Conservation (phyloP, 495 filamentous ascomycete species). For the Sordaria brevicollis region DNA sequence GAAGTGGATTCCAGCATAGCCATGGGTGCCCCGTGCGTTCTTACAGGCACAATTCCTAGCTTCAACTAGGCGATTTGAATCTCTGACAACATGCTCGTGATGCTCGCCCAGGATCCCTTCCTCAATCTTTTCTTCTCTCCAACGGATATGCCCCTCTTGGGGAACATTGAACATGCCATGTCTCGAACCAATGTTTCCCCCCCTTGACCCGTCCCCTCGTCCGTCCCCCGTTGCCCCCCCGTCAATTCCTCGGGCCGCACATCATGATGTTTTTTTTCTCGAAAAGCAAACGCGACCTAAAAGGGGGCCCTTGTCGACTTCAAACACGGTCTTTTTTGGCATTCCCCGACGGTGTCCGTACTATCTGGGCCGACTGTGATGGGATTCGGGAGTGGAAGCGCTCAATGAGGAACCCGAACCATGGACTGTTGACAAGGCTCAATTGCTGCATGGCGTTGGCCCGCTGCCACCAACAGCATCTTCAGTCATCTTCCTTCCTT, state of each 20-base stretch:
- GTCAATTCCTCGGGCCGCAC: neutral
- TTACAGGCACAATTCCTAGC: neutral
- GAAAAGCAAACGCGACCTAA: neutral
- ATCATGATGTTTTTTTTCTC: neutral
- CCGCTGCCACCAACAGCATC: neutral
- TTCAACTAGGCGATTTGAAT: neutral
- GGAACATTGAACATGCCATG: neutral
- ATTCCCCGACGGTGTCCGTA: neutral
- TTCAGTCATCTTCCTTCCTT: neutral
- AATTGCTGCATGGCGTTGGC: neutral
- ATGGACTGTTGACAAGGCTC: neutral
- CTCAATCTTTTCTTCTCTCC: neutral
- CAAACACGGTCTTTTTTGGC: neutral
- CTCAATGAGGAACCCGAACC: neutral
- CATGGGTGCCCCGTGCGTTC: neutral
- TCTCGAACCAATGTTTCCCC: neutral
- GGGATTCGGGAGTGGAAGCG: neutral
- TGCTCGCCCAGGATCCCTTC: neutral
- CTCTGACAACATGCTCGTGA: neutral
- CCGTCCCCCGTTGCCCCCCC: neutral
- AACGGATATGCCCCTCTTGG: neutral
- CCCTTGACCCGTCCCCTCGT: neutral
- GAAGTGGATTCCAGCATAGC: neutral
- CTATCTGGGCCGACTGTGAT: neutral
- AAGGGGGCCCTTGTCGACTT: neutral